Percentiles rank a stretch among this genome's conserved stretches.
These are phyloP conservation scores for Candida sojae DNA, from an alignment of 1,139 yeast genomes.

Conservation along the genomic window DNA sequence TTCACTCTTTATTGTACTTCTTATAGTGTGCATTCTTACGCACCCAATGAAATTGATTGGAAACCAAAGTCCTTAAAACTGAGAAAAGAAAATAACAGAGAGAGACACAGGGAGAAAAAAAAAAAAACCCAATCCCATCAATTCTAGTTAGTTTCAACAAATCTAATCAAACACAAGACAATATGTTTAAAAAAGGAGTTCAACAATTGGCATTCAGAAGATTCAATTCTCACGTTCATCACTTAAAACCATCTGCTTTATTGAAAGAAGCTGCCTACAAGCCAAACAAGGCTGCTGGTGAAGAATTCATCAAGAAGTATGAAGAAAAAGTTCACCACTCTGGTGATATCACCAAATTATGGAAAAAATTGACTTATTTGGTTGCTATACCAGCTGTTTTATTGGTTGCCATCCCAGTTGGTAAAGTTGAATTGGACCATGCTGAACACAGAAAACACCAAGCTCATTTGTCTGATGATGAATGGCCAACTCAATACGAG, in stretches of 20 bases:
- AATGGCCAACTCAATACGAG: slow-evolving; percentile 89
- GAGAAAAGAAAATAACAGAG: background rate
- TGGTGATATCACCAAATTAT: slow-evolving; percentile 66
- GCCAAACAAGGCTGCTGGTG: slow-evolving; percentile 43
- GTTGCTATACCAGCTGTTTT: slow-evolving; percentile 83
- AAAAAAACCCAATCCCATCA: background rate
- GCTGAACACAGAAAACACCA: slow-evolving; percentile 87
- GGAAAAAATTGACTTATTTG: slow-evolving; percentile 82
- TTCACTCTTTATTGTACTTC: background rate
- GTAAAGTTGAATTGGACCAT: slow-evolving; percentile 79
- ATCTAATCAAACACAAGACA: background rate
- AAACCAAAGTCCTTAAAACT: background rate
- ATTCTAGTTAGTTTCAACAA: background rate
- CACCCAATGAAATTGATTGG: slow-evolving; percentile 4
- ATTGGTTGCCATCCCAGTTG: slow-evolving; percentile 77
- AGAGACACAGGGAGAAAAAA: slow-evolving; percentile 1
- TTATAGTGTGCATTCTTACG: background rate
- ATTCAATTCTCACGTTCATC: slow-evolving; percentile 41
- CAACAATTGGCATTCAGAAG: slow-evolving; percentile 45
- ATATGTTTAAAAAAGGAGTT: slow-evolving; percentile 17
- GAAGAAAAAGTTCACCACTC: slow-evolving; percentile 80
- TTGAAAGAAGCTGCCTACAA: slow-evolving; percentile 45
- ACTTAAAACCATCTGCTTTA: slow-evolving; percentile 39
- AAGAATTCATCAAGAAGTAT: slow-evolving; percentile 40
- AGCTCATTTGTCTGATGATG: slow-evolving; percentile 77